phyloP scores from a whole-genome alignment of 306 rosid genomes.

The Cucurbita pepo region DNA sequence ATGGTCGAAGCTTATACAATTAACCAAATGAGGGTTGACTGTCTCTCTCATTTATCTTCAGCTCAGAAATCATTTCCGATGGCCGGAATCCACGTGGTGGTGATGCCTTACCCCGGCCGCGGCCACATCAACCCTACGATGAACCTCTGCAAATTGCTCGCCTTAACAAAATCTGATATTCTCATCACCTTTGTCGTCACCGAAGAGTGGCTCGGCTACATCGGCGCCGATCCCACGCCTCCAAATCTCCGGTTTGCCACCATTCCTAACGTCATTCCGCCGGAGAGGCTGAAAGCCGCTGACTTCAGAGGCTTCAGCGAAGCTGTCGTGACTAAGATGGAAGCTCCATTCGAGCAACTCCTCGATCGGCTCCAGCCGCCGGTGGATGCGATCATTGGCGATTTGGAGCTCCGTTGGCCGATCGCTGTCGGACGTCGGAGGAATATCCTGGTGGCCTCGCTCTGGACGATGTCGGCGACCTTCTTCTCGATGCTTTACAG shows the following conservation, averaged over 20 bases:
- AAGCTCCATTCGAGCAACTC: conserved; percentile 28
- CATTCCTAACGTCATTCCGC: conserved; percentile 32
- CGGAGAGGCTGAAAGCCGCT: conserved; percentile 18
- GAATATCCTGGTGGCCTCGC: conserved; percentile 29
- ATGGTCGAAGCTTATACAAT: too few relatives aligned
- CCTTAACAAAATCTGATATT: conserved; percentile 6
- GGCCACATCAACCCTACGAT: conserved; percentile 50
- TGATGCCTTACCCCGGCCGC: conserved; percentile 29
- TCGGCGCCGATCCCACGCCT: conserved; percentile 20
- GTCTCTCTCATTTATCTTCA: neutral
- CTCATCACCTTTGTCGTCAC: conserved; percentile 40
- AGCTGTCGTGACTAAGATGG: conserved; percentile 35
- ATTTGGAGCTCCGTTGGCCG: conserved; percentile 21
- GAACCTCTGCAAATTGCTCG: conserved; percentile 30
- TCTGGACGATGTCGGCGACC: conserved; percentile 36
- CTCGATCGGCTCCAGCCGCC: conserved; percentile 22
- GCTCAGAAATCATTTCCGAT: neutral
- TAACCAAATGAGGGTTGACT: too few relatives aligned
- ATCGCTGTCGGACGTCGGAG: conserved; percentile 16
- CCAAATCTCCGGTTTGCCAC: conserved; percentile 15
- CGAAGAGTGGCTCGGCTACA: conserved; percentile 29
- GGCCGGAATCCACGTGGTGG: conserved; percentile 21
- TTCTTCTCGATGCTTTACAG: conserved; percentile 17
- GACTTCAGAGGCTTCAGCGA: conserved; percentile 29
- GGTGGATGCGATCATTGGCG: conserved; percentile 19